Evolutionary conservation across 176 grass and related monocot species (phyloP), one percentile per base, ranked within the genome.

Genomic region (Microstegium vimineum): DNA sequence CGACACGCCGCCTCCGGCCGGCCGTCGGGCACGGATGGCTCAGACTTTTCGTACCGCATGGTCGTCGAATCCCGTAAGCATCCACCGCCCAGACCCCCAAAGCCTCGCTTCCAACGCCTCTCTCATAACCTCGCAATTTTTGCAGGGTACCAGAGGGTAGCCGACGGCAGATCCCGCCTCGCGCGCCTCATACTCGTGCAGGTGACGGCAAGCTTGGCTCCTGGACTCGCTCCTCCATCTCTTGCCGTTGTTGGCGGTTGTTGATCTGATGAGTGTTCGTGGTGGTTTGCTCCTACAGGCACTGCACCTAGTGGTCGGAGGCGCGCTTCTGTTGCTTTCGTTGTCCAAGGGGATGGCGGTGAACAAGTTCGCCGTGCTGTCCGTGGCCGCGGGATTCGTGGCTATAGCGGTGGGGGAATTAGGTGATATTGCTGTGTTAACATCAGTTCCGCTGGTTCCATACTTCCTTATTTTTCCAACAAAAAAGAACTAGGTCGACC

Each of bases 11-110:
- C 75, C 57, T 70, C 81, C 25, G 57, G 89, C 46, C 85, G 89
- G 32, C 96, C 93, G 1, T 90, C 87, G 11, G 91, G 96, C 66
- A 99, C 91, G 11, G 93, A 99, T 25, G 96, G 93, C 66, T 99
- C 87, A 14, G 90, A 99, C 87, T 95, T 89, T 77, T 95, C 96
- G 25, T 99, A 91, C 88, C 91, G 93, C 64, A 99, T 95, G 96
- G 87, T 99, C 73, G 93, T 99, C n/a, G 93, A 95, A 56, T 95
- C 96, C 57, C 87, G 93, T 99, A 90, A 82, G 87, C 74, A 40
- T 18, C 80, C 27, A 18, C 40, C 10, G 49, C 62, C 16, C 28
- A 45, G 73, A 38, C 6, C 32, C 62, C 77, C 34, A 31, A 77
- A 74, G 6, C 38, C 35, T 72, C 45, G 14, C 40, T 28, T 64